These are phyloP conservation scores for Ascodesmis nigricans DNA, from an alignment of 495 filamentous ascomycete genomes.

Conservation along the genomic window DNA sequence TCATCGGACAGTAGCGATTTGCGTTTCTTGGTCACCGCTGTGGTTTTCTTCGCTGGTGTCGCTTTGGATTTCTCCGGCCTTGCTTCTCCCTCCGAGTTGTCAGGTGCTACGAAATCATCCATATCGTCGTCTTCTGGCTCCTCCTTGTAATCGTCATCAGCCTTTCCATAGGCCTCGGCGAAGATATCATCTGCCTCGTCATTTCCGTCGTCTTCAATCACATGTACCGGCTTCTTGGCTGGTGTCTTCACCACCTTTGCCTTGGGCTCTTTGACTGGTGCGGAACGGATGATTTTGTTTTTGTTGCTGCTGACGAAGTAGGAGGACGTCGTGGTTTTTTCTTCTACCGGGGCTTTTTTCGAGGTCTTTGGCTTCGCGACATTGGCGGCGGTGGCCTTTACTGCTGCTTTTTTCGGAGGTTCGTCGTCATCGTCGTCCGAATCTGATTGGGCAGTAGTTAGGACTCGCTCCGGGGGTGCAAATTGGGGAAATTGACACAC, in stretches of 20 bases:
- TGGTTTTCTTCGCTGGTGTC: slow-evolving; percentile 11
- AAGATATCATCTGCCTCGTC: slow-evolving; percentile 20
- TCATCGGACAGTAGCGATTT: slow-evolving; percentile 26
- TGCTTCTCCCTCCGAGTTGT: slow-evolving; percentile 6
- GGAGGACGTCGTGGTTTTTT: slow-evolving; percentile 12
- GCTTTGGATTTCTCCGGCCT: slow-evolving; percentile 10
- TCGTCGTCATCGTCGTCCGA: slow-evolving; percentile 21
- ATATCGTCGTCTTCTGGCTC: slow-evolving; percentile 15
- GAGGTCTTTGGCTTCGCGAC: slow-evolving; percentile 3
- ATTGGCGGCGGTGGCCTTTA: slow-evolving; percentile 1
- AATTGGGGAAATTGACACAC: slow-evolving; percentile 8
- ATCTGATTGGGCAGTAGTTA: slow-evolving; percentile 13
- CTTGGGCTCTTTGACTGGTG: slow-evolving; percentile 9
- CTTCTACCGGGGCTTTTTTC: slow-evolving; percentile 8
- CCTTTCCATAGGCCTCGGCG: slow-evolving; percentile 19
- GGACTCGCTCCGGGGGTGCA: background rate
- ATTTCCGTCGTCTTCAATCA: slow-evolving; percentile 17
- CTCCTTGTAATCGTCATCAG: slow-evolving; percentile 17
- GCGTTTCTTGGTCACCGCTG: slow-evolving; percentile 25
- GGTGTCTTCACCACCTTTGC: slow-evolving; percentile 10
- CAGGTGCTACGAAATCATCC: slow-evolving; percentile 12
- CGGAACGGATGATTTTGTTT: slow-evolving; percentile 18
- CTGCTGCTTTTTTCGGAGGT: slow-evolving; percentile 8
- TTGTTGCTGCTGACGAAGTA: slow-evolving; percentile 16
- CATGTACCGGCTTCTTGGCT: slow-evolving; percentile 10